Base-by-base conservation (phyloP, 371 early-diverging fungal species). In the Apophysomyces elegans region DNA sequence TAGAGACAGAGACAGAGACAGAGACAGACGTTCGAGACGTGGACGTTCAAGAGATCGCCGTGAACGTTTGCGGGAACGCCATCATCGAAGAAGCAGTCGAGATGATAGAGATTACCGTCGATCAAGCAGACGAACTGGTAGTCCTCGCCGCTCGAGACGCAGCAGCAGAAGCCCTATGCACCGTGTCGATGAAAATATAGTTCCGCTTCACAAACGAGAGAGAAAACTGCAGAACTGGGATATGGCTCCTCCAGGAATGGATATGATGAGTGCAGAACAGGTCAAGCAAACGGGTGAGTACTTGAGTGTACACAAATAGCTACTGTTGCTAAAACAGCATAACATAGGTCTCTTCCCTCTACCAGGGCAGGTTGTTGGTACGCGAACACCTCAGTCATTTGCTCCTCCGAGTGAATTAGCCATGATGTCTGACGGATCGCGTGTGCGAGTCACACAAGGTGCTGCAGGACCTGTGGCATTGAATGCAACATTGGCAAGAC, bases 211-310 rank as follows among this genome's bases (percentile, higher is more conserved):
- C 72, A 83, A 90, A 72, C 79, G 96, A 59, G 81, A 77, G 35
- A 82, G 92, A 41, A 94, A 92, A 76, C 84, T 97, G 39, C 85
- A 90, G 62, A 88, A 91, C 71, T 99, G 99, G 99, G 99, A 99
- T 79, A 83, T 93, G 64, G 86, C 95, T 1, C 98, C 98, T 45
- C 87, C 89, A 16, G 98, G 97, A 26, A 97, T 90, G 77, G 97
- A 98, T 73, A 88, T 86, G 59, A 86, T 96, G 85, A 85, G 94
- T 9, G 95, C 93, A 6, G 81, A 84, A 59, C 93, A 97, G 65
- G 98, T 93, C 63, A 99, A 99, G 78, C 88, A 89, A 14, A 91
- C 96, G 37, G 97, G 93, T 90, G 72, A 16, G 69, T 26, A 14
- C 7, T 6, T 16, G 37, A 5, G 36, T 47, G 18, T 58, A 7